Conservation (phyloP, 139 green algal genomes). For the Chlamydomonas sp. region DNA sequence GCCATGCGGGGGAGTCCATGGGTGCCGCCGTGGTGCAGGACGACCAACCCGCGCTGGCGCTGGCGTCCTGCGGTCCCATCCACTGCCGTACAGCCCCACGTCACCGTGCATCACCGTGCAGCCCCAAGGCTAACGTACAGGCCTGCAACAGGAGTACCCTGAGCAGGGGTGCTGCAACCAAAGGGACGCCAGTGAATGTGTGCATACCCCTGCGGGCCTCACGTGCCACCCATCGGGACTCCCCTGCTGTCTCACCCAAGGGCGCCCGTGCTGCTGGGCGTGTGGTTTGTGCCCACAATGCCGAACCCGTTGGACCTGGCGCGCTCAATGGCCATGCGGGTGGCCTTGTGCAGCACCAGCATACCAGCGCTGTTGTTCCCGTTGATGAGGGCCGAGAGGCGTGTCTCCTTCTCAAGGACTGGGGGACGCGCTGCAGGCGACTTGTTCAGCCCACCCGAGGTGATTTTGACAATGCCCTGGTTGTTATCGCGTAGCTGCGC, state of each 20-base stretch:
- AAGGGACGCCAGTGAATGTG: too few relatives aligned
- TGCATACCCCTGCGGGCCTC: too few relatives aligned
- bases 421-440: slow-evolving; percentile 18
- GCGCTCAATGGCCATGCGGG: slow-evolving; percentile 66
- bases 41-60: too few relatives aligned
- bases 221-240: neutral
- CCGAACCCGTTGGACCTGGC: slow-evolving; percentile 69
- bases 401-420: slow-evolving; percentile 65
- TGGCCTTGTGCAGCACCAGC: slow-evolving; percentile 70
- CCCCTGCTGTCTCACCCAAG: slow-evolving; percentile 60
- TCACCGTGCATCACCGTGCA: too few relatives aligned
- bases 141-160: too few relatives aligned
- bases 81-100: too few relatives aligned
- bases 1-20: too few relatives aligned
- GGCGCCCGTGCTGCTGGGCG: slow-evolving; percentile 73
- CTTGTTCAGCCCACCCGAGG: slow-evolving; percentile 68
- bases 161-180: too few relatives aligned
- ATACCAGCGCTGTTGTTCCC: slow-evolving; percentile 76
- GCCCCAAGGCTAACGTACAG: too few relatives aligned
- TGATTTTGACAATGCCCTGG: slow-evolving; percentile 87
- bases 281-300: slow-evolving; percentile 81
- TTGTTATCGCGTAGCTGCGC: slow-evolving; percentile 86
- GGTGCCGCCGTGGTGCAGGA: too few relatives aligned
- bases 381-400: slow-evolving; percentile 71
- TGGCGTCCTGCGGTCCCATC: too few relatives aligned